Percentiles rank a stretch among this genome's conserved stretches.
Conservation (phyloP, 306 rosid species). For the Luffa acutangula region DNA sequence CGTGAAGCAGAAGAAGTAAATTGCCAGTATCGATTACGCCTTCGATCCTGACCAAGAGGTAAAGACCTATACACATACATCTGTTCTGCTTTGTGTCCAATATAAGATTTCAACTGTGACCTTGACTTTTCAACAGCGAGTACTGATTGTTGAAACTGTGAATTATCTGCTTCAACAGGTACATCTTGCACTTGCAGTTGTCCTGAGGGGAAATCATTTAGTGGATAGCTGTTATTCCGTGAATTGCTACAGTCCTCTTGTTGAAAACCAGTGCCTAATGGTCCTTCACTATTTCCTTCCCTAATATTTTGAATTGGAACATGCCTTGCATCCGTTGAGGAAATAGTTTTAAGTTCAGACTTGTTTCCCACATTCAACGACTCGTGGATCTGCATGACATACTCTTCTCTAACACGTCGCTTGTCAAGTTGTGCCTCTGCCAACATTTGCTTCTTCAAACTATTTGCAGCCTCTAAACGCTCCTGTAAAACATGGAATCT, state of each 20-base stretch:
- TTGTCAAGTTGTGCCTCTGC: slow-evolving; percentile 60
- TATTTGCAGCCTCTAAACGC: slow-evolving; percentile 72
- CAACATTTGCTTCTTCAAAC: slow-evolving; percentile 71
- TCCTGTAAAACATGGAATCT: slow-evolving; percentile 37
- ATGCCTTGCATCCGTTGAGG: slow-evolving; percentile 25
- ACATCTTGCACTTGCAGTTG: slow-evolving; percentile 33
- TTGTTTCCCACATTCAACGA: slow-evolving; percentile 22
- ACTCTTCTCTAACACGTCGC: slow-evolving; percentile 52
- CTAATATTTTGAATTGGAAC: slow-evolving; percentile 22
- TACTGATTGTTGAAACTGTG: slow-evolving; percentile 32
- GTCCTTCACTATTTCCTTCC: slow-evolving; percentile 21
- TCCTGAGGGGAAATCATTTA: slow-evolving; percentile 27
- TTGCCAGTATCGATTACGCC: slow-evolving; percentile 68
- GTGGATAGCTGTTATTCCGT: slow-evolving; percentile 19
- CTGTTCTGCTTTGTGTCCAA: slow-evolving; percentile 62
- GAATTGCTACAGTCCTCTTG: slow-evolving; percentile 23
- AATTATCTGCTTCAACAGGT: slow-evolving; percentile 30
- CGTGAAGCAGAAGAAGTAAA: slow-evolving; percentile 50
- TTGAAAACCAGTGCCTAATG: slow-evolving; percentile 14
- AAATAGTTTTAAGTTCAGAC: slow-evolving; percentile 24
- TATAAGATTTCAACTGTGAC: slow-evolving; percentile 45
- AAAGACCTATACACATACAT: slow-evolving; percentile 47
- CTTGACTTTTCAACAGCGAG: slow-evolving; percentile 40
- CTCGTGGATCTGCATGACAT: slow-evolving; percentile 24
- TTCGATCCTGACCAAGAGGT: slow-evolving; percentile 80